A percentile compares a stretch with the other conserved stretches of the same genome.
Evolutionary conservation across 2,329 filamentous ascomycete genomes (phyloP).

Genomic region (Fonsecaea erecta): DNA sequence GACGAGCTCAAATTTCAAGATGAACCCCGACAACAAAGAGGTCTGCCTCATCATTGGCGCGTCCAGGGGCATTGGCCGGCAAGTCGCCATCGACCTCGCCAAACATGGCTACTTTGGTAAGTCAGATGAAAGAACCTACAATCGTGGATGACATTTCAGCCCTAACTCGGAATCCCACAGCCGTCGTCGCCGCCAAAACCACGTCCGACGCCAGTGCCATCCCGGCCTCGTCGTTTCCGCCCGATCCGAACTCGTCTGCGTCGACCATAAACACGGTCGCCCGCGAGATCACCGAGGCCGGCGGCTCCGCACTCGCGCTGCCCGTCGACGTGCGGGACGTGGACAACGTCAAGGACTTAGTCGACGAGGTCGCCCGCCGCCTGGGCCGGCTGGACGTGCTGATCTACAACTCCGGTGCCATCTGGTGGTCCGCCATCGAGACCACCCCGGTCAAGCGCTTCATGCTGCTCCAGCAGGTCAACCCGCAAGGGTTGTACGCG

Average conservation of each 20-base stretch:
- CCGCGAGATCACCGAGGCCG: constrained; percentile 70
- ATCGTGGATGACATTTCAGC: too few species aligned
- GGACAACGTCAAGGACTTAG: constrained; percentile 64
- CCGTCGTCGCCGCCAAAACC: constrained; percentile 78
- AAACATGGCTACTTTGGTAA: constrained; percentile 71
- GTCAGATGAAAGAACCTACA: background rate
- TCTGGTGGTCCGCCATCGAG: constrained; percentile 79
- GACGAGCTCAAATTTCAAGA: background rate
- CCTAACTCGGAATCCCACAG: constrained; percentile 47
- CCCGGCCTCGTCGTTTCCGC: constrained; percentile 64
- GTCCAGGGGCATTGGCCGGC: constrained; percentile 78
- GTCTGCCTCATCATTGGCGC: constrained; percentile 76
- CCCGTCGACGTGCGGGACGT: constrained; percentile 71
- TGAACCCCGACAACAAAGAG: constrained; percentile 34
- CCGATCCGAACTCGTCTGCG: constrained; percentile 72
- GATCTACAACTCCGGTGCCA: constrained; percentile 82
- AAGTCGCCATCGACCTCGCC: constrained; percentile 78
- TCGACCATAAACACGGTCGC: constrained; percentile 82
- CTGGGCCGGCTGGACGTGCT: constrained; percentile 73
- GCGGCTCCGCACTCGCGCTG: constrained; percentile 68
- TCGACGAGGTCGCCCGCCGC: constrained; percentile 62
- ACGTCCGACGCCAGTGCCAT: constrained; percentile 64
- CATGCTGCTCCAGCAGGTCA: constrained; percentile 75
- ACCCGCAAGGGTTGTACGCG: constrained; percentile 76
- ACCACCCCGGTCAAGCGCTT: constrained; percentile 77